Base-by-base conservation (phyloP, 164 flowering plant species). In the Nelumbo lutea region DNA sequence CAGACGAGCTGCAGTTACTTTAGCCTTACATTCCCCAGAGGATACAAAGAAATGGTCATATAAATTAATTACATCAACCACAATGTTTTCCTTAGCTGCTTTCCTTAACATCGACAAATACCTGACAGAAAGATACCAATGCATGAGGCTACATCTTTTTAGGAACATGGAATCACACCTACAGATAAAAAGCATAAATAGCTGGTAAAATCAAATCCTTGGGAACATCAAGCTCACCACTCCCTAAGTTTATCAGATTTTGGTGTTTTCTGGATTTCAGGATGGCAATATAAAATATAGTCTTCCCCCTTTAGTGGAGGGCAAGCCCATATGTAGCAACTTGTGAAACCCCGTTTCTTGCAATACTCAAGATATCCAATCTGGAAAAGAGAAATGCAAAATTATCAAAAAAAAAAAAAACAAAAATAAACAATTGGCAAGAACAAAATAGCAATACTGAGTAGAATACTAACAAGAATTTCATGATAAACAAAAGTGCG, bases 401-500 rank as follows among this genome's bases (percentile, higher is more conserved):
- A 51, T 53, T 62, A 39, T 63, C 57, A 62, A 40, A 44, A 55
- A 5, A 40, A 44, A 55, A 5, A 27, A 0, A 27, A 27, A 27
- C 27, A 27, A 27, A 27, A 27, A 27, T 27, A 27, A 27, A 27
- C 27, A 27, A 27, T 27, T 27, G 27, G 27, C 27, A 27, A 27
- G 27, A 27, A 27, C 59, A 69, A 51, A 9, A 9, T 27, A 61
- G 46, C 13, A 69, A 46, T 6, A 4, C 44, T 8, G 44, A 70
- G 46, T 43, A 51, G 43, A 40, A 39, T 42, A 42, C 44, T 8
- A 80, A 87, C 89, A 81, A 88, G 57, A 67, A 86, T 73, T 68
- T 88, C 85, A 67, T 88, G 88, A 72, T 88, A 88, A 59, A 86
- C 84, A 68, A 88, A 81, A 3, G 88, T 86, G 2, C 89, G 86